Base-by-base conservation (phyloP, 805 yeast species). In the Monosporozyma siamensis region DNA sequence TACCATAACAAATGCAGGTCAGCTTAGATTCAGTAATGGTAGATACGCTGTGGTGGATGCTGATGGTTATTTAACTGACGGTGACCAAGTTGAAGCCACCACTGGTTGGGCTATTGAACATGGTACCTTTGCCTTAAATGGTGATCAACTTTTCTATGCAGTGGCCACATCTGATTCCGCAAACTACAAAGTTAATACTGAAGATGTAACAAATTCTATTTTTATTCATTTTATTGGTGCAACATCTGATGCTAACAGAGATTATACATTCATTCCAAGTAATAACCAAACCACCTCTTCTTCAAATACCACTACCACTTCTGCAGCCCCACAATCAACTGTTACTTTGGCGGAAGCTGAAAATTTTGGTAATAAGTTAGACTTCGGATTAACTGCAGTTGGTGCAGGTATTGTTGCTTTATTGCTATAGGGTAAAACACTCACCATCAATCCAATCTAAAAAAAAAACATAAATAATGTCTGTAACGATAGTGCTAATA, bases 71-170 rank as follows among this genome's bases (percentile, higher is more conserved):
- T 39, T 54, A n/a, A 48, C 42, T 10, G 49, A 45, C 23, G 56
- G 56, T 34, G 41, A 50, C 22, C 53, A 48, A 42, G 40, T 50
- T 15, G 54, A 57, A 34, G 59, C 54, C 36, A 39, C 63, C 22
- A 44, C 62, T 17, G 68, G 70, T 4, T 74, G 69, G 52, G 49
- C 70, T 21, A 61, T 73, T 49, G 24, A 51, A 6, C 54, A 60
- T 32, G 71, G 68, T 34, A 48, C 61, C 52, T 64, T 73, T 55
- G 49, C 50, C 4, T 66, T 59, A 52, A 45, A 61, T 32, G 67
- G 64, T 37, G 48, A 58, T 22, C 44, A 53, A 26, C 59, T 49
- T 39, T 71, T 68, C 61, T 52, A 56, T 27, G 70, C 71, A 34
- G 63, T 67, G 44, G 65, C 69, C 25, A 49, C 60, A 35, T 39